Base-by-base conservation (phyloP, 2,329 filamentous ascomycete genomes). In the Capronia coronata region DNA sequence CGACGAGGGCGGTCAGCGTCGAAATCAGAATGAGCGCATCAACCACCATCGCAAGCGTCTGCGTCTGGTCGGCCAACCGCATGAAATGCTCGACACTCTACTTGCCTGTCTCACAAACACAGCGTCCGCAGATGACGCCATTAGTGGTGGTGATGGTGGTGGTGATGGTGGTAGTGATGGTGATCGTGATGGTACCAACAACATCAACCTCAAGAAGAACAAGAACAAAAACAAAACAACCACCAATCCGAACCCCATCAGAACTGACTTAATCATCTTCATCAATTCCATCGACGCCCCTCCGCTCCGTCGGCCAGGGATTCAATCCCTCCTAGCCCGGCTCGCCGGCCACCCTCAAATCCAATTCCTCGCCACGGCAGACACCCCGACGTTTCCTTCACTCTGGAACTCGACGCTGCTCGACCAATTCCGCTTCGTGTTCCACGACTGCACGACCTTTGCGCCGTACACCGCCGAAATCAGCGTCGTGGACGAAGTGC, bases 401-500 rank as follows among this genome's bases (percentile, higher is more conserved):
- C 76, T 97, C 43, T 98, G 91, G 90, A 89, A 96, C 68, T 83
- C 87, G 46, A 83, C 83, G 47, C 75, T 90, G n/a, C 84, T 86
- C 40, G 84, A 87, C 13, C 80, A 86, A 22, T 87, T 90, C 68
- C 86, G 86, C 65, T 90, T 96, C 59, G 73, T 88, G 22, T 96
- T 94, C 68, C 93, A 98, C 70, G 90, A 98, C 70, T 85, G 85
- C 62, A 97, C 93, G 1, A 97, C 93, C 0, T 96, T 95, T 63
- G 75, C 79, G 0, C 77, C 87, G 0, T 87, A 86, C 60, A 73
- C 76, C 9, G 75, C 77, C 2, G 89, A 95, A 65, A 71, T 88
- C 6, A 87, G 94, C 62, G 82, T 87, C 1, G 88, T 97, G 2
- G 89, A 97, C 65, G 86, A 89, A 55, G 89, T 97, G 11, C 87